Evolutionary conservation across 2,329 filamentous ascomycete species (phyloP), one percentile per base, ranked within the genome.

Genomic region (Rachicladosporium sp.): DNA sequence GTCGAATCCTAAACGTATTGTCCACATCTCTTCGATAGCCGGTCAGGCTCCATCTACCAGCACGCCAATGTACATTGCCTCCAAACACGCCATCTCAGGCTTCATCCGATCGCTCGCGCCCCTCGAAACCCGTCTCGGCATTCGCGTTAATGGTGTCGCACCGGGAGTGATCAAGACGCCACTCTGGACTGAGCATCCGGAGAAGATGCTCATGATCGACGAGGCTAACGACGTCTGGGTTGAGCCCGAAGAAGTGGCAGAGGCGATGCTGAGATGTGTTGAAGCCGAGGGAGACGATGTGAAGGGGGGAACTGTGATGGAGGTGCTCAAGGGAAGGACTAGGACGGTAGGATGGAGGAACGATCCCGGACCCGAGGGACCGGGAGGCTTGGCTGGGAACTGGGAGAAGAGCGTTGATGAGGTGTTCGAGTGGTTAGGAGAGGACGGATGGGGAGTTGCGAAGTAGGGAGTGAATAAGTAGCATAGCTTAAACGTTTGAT

Each of bases 111-210:
- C 62, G 3, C 51, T 78, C 10, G 67, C 58, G 0, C 54, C 59
- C 1, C 62, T 78, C 4, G 73, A 76, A 13, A 39, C 57, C 1
- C 50, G 50, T 1, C 48, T 70, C 15, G 70, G 70, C 0, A 73
- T 79, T 37, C 59, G 73, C 0, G 72, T 78, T 10, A 76, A 73
- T 12, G 73, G 67, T 4, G 73, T 78, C 2, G 73, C 73, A 10
- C 75, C 75, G 0, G 75, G 74, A 0, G 56, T 77, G 1, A 74
- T 78, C 48, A 74, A 69, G 45, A 78, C 75, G 9, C 75, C 75
- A 5, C 56, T 78, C 4, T 79, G 73, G 73, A 74, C 68, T 0
- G 74, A 78, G 2, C 65, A 77, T 46, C 71, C 73, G 0, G 74
- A 78, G 54, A 79, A 78, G 52, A 37, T 76, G 48, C 60, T 60